Evolutionary conservation across 1,139 yeast genomes (phyloP), one percentile per base, ranked within the genome.

Genomic region (Hansenula anomala): DNA sequence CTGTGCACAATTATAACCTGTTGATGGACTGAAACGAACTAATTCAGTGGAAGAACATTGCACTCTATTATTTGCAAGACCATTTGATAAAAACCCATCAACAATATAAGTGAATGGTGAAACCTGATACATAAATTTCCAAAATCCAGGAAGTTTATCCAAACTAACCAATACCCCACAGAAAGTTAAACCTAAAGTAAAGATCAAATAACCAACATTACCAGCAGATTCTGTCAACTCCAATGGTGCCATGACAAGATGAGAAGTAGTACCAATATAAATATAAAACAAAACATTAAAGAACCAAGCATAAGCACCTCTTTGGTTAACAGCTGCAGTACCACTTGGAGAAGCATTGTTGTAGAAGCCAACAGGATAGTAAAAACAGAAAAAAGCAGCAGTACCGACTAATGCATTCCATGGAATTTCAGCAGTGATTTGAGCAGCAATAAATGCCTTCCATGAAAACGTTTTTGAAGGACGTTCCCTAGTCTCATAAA

Each of bases 401-500:
- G 90, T 76, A 45, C 88, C 89, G 40, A 73, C 68, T 4, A 80
- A 44, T 15, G 78, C 51, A 54, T 83, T 84, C 82, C 86, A 84
- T 23, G 95, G 95, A 28, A 85, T 59, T 57, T 88, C 96, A 27
- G 75, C 80, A 16, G 80, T 61, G 34, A 87, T 67, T 60, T 86
- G 90, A 17, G 86, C 76, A 26, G 51, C 63, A 61, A 87, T 62
- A 61, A 73, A 67, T 42, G 78, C 71, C 61, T 67, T 49, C 94
- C 95, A 78, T 3, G 77, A 66, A 48, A 68, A 85, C 32, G 67
- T 79, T 65, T 67, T 77, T 45, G 76, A 80, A 12, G 96, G 96
- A 30, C 95, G 77, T 61, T 89, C 97, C 58, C 96, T 78, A n/a
- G 82, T 90, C 59, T 87, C 96, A 58, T 86, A 89, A 35, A 89